These are phyloP conservation scores for Hexamita inflata DNA, from an alignment of 208 protist genomes.

Conservation along the genomic window DNA sequence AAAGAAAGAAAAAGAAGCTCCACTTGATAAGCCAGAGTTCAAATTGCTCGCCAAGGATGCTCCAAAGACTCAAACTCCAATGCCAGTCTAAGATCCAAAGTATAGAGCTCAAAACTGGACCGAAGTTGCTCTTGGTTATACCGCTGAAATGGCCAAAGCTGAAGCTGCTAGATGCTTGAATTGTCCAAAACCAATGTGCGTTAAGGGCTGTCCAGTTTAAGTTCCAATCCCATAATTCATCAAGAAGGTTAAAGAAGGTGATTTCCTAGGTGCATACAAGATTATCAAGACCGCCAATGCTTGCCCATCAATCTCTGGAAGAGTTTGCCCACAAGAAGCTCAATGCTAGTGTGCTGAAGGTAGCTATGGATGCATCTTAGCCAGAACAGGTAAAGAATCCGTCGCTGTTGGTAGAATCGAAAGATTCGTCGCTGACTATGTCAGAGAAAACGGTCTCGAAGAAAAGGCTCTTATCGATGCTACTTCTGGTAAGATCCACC, in stretches of 20 bases:
- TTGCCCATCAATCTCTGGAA: slow-evolving; percentile 12
- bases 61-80: background rate
- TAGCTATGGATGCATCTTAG: slow-evolving; percentile 9
- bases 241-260: slow-evolving; percentile 3
- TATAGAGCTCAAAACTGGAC: slow-evolving; percentile 18
- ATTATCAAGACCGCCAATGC: slow-evolving; percentile 19
- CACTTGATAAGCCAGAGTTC: no score
- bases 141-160: background rate
- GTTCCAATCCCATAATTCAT: slow-evolving; percentile 27
- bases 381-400: background rate
- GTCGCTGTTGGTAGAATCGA: slow-evolving; percentile 21
- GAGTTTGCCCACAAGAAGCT: slow-evolving; percentile 29
- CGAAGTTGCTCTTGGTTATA: slow-evolving; percentile 30
- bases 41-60: no score
- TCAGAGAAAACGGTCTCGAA: slow-evolving; percentile 12
- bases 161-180: slow-evolving; percentile 24
- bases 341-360: slow-evolving; percentile 25
- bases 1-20: no score
- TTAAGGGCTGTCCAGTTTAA: slow-evolving; percentile 19
- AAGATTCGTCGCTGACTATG: slow-evolving; percentile 30
- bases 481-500: no score
- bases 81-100: slow-evolving; percentile 6
- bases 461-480: slow-evolving; percentile 15
- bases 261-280: slow-evolving; percentile 26
- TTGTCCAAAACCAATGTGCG: slow-evolving; percentile 24